Evolutionary conservation across 306 rosid genomes (phyloP).

Genomic region (Arachis stenosperma): DNA sequence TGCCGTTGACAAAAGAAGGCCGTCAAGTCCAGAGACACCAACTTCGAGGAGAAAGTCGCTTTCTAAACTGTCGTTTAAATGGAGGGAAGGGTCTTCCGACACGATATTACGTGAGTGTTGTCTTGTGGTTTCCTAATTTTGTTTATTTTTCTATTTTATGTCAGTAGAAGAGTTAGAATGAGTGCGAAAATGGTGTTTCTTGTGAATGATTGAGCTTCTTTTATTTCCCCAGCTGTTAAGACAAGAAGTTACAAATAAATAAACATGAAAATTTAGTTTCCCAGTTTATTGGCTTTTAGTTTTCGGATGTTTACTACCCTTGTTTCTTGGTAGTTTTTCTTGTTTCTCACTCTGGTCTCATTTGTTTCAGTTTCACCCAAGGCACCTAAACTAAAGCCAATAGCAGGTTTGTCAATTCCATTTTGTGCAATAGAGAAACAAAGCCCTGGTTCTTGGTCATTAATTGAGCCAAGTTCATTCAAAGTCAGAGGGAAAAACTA

Average conservation of each 20-base stretch:
- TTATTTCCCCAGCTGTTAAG: conserved; percentile 6
- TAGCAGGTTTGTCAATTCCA: conserved; percentile 76
- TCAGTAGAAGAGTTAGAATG: conserved; percentile 7
- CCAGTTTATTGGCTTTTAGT: conserved; percentile 1
- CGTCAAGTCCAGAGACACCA: conserved; percentile 55
- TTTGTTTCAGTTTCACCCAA: conserved; percentile 72
- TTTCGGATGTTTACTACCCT: conserved; percentile 29
- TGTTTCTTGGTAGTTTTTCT: conserved; percentile 10
- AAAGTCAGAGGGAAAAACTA: conserved; percentile 87
- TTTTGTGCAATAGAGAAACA: conserved; percentile 71
- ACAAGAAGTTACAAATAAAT: neutral
- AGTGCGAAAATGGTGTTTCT: conserved; percentile 24
- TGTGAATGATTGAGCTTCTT: conserved; percentile 1
- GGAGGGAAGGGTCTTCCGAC: conserved; percentile 72
- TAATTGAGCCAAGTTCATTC: conserved; percentile 79
- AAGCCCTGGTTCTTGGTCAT: conserved; percentile 80
- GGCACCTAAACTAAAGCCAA: conserved; percentile 60
- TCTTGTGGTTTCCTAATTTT: conserved; percentile 4
- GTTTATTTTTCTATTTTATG: conserved; percentile 10
- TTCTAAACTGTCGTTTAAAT: conserved; percentile 81
- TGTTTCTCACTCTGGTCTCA: conserved; percentile 40
- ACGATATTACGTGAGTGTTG: conserved; percentile 60
- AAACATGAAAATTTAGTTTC: neutral
- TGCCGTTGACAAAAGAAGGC: conserved; percentile 58
- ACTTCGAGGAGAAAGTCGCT: conserved; percentile 56